Evolutionary conservation across 2,329 filamentous ascomycete species (phyloP).

Genomic region (Fusarium multiceps): DNA sequence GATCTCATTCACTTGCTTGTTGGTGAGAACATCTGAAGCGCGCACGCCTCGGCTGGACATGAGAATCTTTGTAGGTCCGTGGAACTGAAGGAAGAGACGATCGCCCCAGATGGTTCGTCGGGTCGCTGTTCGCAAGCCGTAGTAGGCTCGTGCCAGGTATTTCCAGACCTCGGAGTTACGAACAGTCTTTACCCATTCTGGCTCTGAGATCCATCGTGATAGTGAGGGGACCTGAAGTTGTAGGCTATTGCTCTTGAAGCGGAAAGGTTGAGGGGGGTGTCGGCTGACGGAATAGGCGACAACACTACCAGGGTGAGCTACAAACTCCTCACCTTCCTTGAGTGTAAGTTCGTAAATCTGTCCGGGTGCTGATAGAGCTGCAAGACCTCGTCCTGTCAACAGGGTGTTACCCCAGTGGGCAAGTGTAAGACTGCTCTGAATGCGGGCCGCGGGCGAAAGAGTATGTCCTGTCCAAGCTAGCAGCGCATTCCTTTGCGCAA

Average conservation of each 20-base stretch:
- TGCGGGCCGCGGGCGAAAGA: slow-evolving; percentile 77
- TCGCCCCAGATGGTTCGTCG: slow-evolving; percentile 93
- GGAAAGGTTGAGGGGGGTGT: slow-evolving; percentile 82
- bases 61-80: slow-evolving; percentile 85
- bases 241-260: slow-evolving; percentile 81
- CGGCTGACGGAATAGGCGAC: slow-evolving; percentile 87
- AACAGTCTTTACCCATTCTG: slow-evolving; percentile 79
- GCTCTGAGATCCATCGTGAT: slow-evolving; percentile 73
- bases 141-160: slow-evolving; percentile 70
- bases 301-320: slow-evolving; percentile 90
- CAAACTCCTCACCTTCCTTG: slow-evolving; percentile 85
- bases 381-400: slow-evolving; percentile 86
- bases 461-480: slow-evolving; percentile 98
- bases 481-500: slow-evolving; percentile 86
- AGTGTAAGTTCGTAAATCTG: slow-evolving; percentile 90
- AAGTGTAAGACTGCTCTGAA: slow-evolving; percentile 79
- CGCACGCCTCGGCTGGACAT: slow-evolving; percentile 88
- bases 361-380: slow-evolving; percentile 85
- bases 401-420: slow-evolving; percentile 93
- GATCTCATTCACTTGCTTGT: slow-evolving; percentile 87
- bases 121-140: slow-evolving; percentile 78
- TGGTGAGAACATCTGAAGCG: slow-evolving; percentile 80
- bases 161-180: slow-evolving; percentile 79
- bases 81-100: slow-evolving; percentile 88
- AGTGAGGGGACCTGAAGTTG: slow-evolving; percentile 81